Conservation (phyloP, 768 basidiomycete genomes). For the Xerocomellus chrysenteron region DNA sequence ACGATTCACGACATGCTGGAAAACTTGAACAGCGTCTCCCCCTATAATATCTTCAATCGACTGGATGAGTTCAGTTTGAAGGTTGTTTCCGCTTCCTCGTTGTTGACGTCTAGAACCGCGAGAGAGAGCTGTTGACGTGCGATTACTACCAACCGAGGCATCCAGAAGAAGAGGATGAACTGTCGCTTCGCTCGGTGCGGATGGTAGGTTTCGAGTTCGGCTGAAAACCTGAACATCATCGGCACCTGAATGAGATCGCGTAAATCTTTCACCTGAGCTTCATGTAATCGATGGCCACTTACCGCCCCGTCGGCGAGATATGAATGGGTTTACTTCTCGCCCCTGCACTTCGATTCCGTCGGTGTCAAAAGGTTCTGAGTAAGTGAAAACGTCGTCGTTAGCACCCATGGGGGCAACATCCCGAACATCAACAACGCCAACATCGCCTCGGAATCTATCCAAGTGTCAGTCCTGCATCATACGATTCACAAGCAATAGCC, state of each 20-base stretch:
- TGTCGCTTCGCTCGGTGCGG: slow-evolving; percentile 63
- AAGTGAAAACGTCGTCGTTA: slow-evolving; percentile 53
- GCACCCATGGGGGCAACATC: slow-evolving; percentile 30
- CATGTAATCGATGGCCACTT: neutral
- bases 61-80: slow-evolving; percentile 61
- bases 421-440: slow-evolving; percentile 38
- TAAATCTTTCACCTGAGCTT: neutral
- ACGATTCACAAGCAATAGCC: slow-evolving; percentile 18
- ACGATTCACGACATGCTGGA: slow-evolving; percentile 78
- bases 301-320: slow-evolving; percentile 54
- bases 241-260: slow-evolving; percentile 34
- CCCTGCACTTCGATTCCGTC: slow-evolving; percentile 43
- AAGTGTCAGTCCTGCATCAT: slow-evolving; percentile 15
- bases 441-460: slow-evolving; percentile 40
- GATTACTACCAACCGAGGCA: slow-evolving; percentile 45
- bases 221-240: slow-evolving; percentile 67
- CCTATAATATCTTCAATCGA: slow-evolving; percentile 83
- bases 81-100: slow-evolving; percentile 48
- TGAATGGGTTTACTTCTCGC: slow-evolving; percentile 41
- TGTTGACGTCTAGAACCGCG: slow-evolving; percentile 56
- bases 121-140: slow-evolving; percentile 43
- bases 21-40: slow-evolving; percentile 74
- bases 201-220: slow-evolving; percentile 49
- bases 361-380: slow-evolving; percentile 53
- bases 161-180: slow-evolving; percentile 84